phyloP scores from a whole-genome alignment of 2,329 filamentous ascomycete species.

The Anthostomella pinea region DNA sequence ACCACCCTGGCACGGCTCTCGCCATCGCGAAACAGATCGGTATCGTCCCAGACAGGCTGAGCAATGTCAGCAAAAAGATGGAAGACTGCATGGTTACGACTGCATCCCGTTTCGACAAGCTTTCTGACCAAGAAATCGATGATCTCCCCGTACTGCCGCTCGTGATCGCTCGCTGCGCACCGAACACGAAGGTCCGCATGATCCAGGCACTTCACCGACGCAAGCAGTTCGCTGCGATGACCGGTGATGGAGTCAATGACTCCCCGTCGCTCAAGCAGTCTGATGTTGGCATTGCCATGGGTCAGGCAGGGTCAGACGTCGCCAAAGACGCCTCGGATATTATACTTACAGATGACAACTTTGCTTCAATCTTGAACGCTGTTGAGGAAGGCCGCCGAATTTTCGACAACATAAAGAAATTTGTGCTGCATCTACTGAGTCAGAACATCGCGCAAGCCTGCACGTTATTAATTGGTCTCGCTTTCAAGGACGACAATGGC shows the following conservation, averaged over 20 bases:
- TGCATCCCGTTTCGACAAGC: conserved; percentile 60
- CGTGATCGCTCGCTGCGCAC: conserved; percentile 67
- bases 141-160: conserved; percentile 61
- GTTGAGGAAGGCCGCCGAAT: conserved; percentile 70
- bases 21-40: conserved; percentile 62
- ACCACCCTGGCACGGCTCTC: conserved; percentile 61
- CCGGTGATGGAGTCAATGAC: conserved; percentile 73
- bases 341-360: conserved; percentile 71
- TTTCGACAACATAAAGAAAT: conserved; percentile 76
- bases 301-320: conserved; percentile 56
- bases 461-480: conserved; percentile 67
- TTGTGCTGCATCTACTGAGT: conserved; percentile 66
- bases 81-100: conserved; percentile 61
- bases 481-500: conserved; percentile 62
- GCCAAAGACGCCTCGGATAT: conserved; percentile 65
- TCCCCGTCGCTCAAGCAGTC: conserved; percentile 67
- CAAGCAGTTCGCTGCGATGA: conserved; percentile 67
- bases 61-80: conserved; percentile 50
- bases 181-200: conserved; percentile 71
- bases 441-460: conserved; percentile 71
- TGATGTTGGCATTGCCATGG: conserved; percentile 71
- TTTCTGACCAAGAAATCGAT: conserved; percentile 63
- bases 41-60: conserved; percentile 59
- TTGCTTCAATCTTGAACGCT: conserved; percentile 67
- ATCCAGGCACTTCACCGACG: conserved; percentile 69